Conservation (phyloP, 176 grass and related monocot species). For the Ananas comosus region DNA sequence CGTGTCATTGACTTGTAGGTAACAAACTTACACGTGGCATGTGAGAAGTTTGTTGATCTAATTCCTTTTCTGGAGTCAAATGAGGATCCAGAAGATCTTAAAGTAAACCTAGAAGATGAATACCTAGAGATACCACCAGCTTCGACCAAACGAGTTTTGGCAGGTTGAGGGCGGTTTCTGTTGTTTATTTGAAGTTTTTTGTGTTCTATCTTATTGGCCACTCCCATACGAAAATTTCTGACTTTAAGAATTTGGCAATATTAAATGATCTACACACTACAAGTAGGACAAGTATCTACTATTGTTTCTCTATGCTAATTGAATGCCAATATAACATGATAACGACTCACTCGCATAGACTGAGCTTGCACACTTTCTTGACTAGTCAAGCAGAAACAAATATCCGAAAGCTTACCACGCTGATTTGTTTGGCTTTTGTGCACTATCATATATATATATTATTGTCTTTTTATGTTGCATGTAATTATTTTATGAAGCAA, state of each 20-base stretch:
- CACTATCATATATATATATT: no score
- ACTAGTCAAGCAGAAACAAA: no score
- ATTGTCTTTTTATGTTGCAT: not conserved
- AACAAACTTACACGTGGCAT: slow-evolving; percentile 58
- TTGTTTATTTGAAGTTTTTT: not conserved
- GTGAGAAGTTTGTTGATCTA: slow-evolving; percentile 54
- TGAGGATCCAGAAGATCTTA: slow-evolving; percentile 35
- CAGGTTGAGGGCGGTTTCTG: slow-evolving; percentile 34
- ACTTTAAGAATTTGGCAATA: not conserved
- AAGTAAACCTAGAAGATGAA: slow-evolving; percentile 65
- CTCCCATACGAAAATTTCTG: no score
- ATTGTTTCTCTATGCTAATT: no score
- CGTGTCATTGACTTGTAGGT: slow-evolving; percentile 30
- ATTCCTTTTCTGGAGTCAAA: slow-evolving; percentile 52
- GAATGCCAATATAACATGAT: no score
- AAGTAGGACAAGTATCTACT: no score
- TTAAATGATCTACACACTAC: no score
- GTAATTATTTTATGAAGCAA: not conserved
- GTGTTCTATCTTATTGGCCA: not conserved
- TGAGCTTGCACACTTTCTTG: no score
- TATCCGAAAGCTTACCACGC: no score
- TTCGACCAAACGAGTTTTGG: slow-evolving; percentile 56
- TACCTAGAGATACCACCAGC: slow-evolving; percentile 62
- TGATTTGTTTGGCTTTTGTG: no score
- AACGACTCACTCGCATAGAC: no score